Conservation (phyloP, 306 rosid species). For the Pterocarpus macrocarpus region DNA sequence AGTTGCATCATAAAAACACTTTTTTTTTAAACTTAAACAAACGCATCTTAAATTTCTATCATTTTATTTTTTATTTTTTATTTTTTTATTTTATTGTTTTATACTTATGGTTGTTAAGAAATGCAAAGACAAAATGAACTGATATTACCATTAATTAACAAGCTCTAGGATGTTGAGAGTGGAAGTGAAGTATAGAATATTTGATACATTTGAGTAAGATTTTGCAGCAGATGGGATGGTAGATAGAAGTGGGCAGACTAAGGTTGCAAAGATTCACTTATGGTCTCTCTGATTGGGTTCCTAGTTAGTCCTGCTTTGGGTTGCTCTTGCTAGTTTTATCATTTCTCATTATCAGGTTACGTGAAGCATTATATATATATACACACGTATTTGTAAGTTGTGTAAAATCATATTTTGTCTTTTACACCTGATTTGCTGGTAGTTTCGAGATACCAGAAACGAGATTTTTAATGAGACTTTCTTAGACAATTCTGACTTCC, state of each 20-base stretch:
- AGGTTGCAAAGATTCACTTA: background rate
- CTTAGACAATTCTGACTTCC: background rate
- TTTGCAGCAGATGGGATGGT: conserved; percentile 3
- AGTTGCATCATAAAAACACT: no score
- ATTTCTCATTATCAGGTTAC: no score
- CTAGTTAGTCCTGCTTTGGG: background rate
- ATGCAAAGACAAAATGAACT: background rate
- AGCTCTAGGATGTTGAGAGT: background rate
- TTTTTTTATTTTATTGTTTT: no score
- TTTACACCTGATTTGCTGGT: background rate
- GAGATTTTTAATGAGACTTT: background rate
- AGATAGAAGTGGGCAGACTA: background rate
- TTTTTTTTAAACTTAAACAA: no score
- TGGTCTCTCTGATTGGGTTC: background rate
- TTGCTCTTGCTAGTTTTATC: background rate
- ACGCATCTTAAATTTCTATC: no score
- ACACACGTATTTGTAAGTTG: no score
- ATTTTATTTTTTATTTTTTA: no score
- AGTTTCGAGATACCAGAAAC: background rate
- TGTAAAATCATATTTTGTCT: no score
- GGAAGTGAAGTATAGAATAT: background rate
- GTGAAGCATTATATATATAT: no score
- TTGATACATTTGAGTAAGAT: background rate
- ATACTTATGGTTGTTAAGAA: background rate
- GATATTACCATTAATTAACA: conserved; percentile 5